Percentiles rank a stretch among this genome's conserved stretches.
Evolutionary conservation across 148 eudicot genomes (phyloP).

Genomic region (Chenopodium formosanum): DNA sequence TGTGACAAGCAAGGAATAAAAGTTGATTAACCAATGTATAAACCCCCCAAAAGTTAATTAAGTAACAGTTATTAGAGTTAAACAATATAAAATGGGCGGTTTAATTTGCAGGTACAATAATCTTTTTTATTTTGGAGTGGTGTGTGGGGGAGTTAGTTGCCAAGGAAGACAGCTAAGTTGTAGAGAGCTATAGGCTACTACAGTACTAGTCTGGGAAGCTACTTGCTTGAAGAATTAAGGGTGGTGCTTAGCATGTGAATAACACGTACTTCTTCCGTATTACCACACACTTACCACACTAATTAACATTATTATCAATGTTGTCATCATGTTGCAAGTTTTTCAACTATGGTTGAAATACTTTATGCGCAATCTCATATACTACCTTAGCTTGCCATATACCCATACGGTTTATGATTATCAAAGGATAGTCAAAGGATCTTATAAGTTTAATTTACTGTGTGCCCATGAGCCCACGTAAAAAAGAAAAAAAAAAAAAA

Average conservation of each 20-base stretch:
- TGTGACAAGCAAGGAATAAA: neutral
- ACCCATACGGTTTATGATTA: too few species aligned
- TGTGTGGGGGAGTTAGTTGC: neutral
- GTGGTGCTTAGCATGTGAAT: constrained; percentile 19
- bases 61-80: neutral
- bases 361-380: too few species aligned
- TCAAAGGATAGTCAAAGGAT: too few species aligned
- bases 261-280: neutral
- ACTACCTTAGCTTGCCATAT: too few species aligned
- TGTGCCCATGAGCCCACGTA: too few species aligned
- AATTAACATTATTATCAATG: neutral
- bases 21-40: neutral
- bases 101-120: neutral
- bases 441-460: too few species aligned
- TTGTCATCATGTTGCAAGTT: neutral
- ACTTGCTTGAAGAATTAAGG: too few species aligned
- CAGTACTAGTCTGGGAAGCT: too few species aligned
- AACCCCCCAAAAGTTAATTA: neutral
- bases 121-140: neutral
- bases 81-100: neutral
- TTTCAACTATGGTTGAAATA: too few species aligned
- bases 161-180: constrained; percentile 9
- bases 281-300: neutral
- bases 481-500: too few species aligned
- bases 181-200: neutral